Evolutionary conservation across 2,329 filamentous ascomycete species (phyloP).

Genomic region (Cryoendolithus antarcticus): DNA sequence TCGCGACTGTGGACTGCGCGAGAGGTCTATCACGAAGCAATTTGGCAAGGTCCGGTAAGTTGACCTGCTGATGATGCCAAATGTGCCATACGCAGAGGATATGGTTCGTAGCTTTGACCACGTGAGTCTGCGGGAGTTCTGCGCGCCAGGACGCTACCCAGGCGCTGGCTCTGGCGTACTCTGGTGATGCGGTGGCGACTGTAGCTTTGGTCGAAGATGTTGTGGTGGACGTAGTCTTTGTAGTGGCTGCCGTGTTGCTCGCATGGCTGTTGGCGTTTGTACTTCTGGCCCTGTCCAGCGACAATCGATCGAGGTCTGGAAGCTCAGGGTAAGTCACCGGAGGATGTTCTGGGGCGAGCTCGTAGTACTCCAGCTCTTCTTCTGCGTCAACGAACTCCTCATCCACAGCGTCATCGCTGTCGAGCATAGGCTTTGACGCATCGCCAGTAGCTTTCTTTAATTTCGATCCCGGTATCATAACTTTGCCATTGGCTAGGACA

Average conservation of each 20-base stretch:
- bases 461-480: background rate
- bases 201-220: background rate
- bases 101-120: constrained; percentile 1
- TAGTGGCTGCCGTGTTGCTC: background rate
- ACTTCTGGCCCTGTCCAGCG: background rate
- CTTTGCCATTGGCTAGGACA: constrained; percentile 35
- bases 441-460: constrained; percentile 7
- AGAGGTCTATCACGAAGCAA: constrained; percentile 51
- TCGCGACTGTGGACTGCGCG: constrained; percentile 41
- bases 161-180: constrained; percentile 7
- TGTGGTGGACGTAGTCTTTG: background rate
- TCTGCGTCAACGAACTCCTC: constrained; percentile 25
- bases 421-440: constrained; percentile 5
- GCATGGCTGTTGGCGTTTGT: background rate
- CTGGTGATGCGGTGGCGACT: constrained; percentile 1
- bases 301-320: constrained; percentile 5
- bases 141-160: constrained; percentile 9
- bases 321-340: constrained; percentile 3
- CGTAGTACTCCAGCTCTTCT: constrained; percentile 12
- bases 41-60: constrained; percentile 37
- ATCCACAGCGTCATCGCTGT: constrained; percentile 17
- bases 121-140: constrained; percentile 4
- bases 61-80: constrained; percentile 47
- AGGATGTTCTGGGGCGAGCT: constrained; percentile 4
- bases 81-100: constrained; percentile 46